A percentile compares a stretch with the other conserved stretches of the same genome.
Evolutionary conservation across 257 asterid genomes (phyloP).

Genomic region (Solanum medicagineum): DNA sequence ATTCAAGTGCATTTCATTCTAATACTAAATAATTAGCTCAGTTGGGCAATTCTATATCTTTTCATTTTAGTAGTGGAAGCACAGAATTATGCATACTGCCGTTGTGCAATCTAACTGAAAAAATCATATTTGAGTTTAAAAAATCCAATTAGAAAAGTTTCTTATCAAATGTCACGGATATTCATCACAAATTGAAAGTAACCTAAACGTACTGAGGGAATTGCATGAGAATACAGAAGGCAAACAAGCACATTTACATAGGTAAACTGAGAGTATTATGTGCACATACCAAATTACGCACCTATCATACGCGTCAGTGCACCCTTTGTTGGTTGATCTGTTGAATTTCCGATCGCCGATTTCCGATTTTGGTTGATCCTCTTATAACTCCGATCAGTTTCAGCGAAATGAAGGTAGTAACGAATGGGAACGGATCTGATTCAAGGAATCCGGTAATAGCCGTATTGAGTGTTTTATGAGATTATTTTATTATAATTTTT

Average conservation of each 20-base stretch:
- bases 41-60: not conserved
- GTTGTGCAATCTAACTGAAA: not conserved
- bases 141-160: not conserved
- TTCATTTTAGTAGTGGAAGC: not conserved
- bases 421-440: not conserved
- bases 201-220: not conserved
- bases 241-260: not conserved
- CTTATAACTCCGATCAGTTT: not conserved
- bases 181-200: not conserved
- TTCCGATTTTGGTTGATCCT: not conserved
- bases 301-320: not conserved
- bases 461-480: not conserved
- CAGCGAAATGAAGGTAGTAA: not conserved
- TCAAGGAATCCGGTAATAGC: not conserved
- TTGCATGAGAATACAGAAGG: not conserved
- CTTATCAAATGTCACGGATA: not conserved
- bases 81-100: not conserved
- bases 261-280: not conserved
- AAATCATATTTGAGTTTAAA: not conserved
- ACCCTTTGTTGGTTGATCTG: not conserved
- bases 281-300: not conserved
- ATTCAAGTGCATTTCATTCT: not conserved
- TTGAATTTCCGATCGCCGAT: not conserved
- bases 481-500: too few relatives aligned
- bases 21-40: not conserved